These are phyloP conservation scores for Xerocomellus dryophilus DNA, from an alignment of 768 basidiomycete genomes.

Conservation along the genomic window DNA sequence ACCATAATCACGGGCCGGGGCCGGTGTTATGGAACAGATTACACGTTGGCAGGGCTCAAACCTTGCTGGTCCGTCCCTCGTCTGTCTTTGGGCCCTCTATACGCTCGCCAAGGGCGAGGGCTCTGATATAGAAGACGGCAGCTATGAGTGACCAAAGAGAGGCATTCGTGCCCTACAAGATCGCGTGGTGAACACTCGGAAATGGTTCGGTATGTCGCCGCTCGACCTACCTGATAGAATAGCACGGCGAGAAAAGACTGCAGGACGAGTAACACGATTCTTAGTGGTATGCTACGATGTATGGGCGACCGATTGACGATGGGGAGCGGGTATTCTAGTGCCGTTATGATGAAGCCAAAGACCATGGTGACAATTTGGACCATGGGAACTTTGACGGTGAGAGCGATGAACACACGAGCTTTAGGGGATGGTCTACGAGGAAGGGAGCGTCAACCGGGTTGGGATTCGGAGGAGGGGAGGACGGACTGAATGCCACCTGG, in stretches of 20 bases:
- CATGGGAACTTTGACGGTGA: constrained; percentile 78
- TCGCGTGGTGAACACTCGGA: background rate
- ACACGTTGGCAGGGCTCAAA: constrained; percentile 36
- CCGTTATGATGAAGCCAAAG: constrained; percentile 55
- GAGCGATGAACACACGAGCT: constrained; percentile 58
- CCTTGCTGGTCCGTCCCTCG: constrained; percentile 54
- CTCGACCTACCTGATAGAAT: constrained; percentile 68
- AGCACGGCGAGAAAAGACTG: constrained; percentile 62
- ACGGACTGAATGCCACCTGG: constrained; percentile 80
- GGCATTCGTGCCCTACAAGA: constrained; percentile 74
- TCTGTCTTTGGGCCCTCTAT: constrained; percentile 66
- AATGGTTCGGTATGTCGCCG: background rate
- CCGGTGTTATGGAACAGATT: background rate
- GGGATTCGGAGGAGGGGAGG: background rate
- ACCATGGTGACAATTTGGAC: constrained; percentile 68
- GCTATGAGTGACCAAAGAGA: constrained; percentile 79
- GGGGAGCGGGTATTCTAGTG: constrained; percentile 72
- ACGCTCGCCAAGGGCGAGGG: constrained; percentile 62
- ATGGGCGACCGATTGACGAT: constrained; percentile 50
- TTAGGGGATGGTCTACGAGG: constrained; percentile 54
- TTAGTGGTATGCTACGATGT: constrained; percentile 62
- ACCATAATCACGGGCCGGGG: background rate
- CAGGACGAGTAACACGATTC: constrained; percentile 60
- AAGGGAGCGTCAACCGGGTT: background rate
- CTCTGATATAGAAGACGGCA: constrained; percentile 61